These are phyloP conservation scores for Mycena chlorophos DNA, from an alignment of 768 basidiomycete species.

Conservation along the genomic window DNA sequence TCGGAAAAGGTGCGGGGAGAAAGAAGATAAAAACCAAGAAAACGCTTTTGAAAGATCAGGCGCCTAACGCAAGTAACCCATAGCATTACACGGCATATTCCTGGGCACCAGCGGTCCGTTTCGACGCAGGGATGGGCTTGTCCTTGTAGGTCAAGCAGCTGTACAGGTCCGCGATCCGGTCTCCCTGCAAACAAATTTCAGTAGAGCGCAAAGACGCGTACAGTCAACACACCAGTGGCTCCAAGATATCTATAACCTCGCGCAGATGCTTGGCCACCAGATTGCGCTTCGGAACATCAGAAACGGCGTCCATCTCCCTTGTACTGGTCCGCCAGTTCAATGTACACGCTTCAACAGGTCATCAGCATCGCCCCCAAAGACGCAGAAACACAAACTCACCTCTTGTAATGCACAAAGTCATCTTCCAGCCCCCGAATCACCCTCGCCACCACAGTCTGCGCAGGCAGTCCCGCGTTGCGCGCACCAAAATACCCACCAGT, in stretches of 20 bases:
- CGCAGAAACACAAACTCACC: slow-evolving; percentile 46
- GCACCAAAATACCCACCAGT: slow-evolving; percentile 32
- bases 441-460: slow-evolving; percentile 82
- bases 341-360: slow-evolving; percentile 68
- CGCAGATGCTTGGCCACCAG: slow-evolving; percentile 85
- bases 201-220: background rate
- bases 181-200: slow-evolving; percentile 55
- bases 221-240: slow-evolving; percentile 69
- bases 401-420: slow-evolving; percentile 93
- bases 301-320: slow-evolving; percentile 83
- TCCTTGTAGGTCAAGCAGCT: slow-evolving; percentile 79
- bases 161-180: slow-evolving; percentile 91
- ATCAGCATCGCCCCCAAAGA: slow-evolving; percentile 2
- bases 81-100: background rate
- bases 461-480: slow-evolving; percentile 55
- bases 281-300: slow-evolving; percentile 78
- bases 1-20: background rate
- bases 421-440: slow-evolving; percentile 90
- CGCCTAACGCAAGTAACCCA: background rate
- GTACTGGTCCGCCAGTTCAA: slow-evolving; percentile 91
- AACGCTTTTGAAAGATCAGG: background rate
- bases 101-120: background rate
- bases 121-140: slow-evolving; percentile 39
- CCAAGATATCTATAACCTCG: slow-evolving; percentile 89
- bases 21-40: background rate